phyloP scores from a whole-genome alignment of 345 rosid genomes.

The Eucalyptus tenuipes region DNA sequence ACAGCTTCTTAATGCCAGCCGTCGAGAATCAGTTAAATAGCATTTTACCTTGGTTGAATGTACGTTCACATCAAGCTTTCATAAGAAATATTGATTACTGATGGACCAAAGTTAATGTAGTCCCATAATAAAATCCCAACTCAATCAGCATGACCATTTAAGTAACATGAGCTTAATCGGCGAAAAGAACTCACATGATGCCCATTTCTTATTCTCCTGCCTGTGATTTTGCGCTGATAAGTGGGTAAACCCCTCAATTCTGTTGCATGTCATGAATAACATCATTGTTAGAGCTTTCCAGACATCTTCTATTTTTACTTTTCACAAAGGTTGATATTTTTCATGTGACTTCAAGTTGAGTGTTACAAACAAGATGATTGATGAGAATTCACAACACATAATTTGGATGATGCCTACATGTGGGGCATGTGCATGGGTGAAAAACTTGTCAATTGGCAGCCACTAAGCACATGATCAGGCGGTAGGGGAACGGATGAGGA shows the following conservation, averaged over 20 bases:
- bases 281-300: constrained; percentile 42
- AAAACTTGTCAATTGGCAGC: neutral
- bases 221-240: neutral
- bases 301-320: neutral
- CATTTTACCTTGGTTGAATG: neutral
- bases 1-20: neutral
- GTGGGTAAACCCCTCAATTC: neutral
- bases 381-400: neutral
- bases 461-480: neutral
- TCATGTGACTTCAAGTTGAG: neutral
- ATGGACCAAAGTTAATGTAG: neutral
- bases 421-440: neutral
- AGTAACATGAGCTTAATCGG: neutral
- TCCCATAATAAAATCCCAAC: neutral
- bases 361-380: neutral
- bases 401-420: neutral
- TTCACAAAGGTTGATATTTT: neutral
- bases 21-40: neutral
- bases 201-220: neutral
- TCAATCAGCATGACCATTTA: neutral
- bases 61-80: neutral
- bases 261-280: constrained; percentile 9
- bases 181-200: neutral
- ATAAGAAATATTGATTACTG: neutral
- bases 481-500: neutral